Conservation (phyloP, 225 moss, liverwort and hornwort species). For the Takakia lepidozioides region DNA sequence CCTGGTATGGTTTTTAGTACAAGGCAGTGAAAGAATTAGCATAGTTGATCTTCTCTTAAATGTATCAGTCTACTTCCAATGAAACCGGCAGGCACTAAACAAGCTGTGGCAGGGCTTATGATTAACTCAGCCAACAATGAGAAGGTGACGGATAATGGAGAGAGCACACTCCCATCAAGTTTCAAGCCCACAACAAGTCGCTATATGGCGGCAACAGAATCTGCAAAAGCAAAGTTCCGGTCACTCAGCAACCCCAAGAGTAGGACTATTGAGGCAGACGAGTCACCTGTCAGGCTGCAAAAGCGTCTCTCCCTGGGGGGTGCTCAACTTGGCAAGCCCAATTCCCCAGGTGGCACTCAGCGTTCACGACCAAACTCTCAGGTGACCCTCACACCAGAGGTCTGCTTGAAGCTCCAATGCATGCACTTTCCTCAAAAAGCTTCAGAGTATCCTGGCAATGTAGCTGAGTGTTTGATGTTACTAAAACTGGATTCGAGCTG, state of each 20-base stretch:
- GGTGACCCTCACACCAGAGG: slow-evolving; percentile 10
- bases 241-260: slow-evolving; percentile 47
- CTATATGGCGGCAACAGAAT: slow-evolving; percentile 83
- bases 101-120: slow-evolving; percentile 18
- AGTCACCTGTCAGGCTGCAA: slow-evolving; percentile 55
- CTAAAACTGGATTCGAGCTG: slow-evolving; percentile 6
- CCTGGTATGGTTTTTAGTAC: too few species aligned
- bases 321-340: slow-evolving; percentile 23
- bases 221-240: slow-evolving; percentile 78
- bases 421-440: too few species aligned
- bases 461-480: too few species aligned
- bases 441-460: too few species aligned
- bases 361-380: slow-evolving; percentile 40
- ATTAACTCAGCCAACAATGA: slow-evolving; percentile 19
- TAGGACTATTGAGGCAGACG: slow-evolving; percentile 59
- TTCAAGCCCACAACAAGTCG: slow-evolving; percentile 37
- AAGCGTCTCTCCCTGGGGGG: slow-evolving; percentile 51
- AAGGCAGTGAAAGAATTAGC: too few species aligned
- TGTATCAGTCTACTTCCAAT: too few species aligned
- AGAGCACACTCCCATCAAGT: slow-evolving; percentile 36
- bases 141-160: slow-evolving; percentile 47
- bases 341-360: slow-evolving; percentile 29
- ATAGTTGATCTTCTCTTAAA: too few species aligned
- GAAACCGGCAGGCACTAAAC: too few species aligned
- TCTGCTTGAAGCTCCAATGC: neutral